Evolutionary conservation across 2,329 filamentous ascomycete genomes (phyloP), one percentile per base, ranked within the genome.

Genomic region (Fusarium solani-melongenae): DNA sequence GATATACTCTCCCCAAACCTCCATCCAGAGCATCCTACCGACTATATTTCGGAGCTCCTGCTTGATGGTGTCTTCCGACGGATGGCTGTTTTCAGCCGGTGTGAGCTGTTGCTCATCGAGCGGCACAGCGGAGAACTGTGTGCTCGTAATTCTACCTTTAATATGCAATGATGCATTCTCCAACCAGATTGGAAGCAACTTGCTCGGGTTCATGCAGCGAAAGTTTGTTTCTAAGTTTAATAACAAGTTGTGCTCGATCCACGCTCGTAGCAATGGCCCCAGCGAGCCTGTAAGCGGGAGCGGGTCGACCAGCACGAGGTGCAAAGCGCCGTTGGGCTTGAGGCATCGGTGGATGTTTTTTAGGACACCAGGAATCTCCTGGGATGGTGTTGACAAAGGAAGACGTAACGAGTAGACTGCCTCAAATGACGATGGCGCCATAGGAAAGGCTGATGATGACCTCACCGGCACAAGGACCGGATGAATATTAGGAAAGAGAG

Each of bases 251-350:
- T 88, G 84, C 29, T 92, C 89, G 2, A 93, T 83, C 92, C 92
- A 93, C 0, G 82, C 79, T 29, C 87, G 84, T 70, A 93, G 79
- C 3, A 83, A 81, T 0, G 89, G 89, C 0, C 92, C 92, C 22
- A 90, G 82, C 0, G 87, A 89, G 2, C 83, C 81, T 2, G 86
- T 81, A 1, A 87, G 81, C 0, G 92, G 92, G 12, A 88, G 83
- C 0, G 91, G 90, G 62, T 93, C 90, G 66, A 93, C 88, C 15
- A 93, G 81, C 0, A 87, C 86, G 9, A 93, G 81, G 68, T 91
- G 86, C 9, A 93, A 79, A 20, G 84, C 82, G 0, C 91, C 91
- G 0, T 86, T 86, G 1, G 87, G 85, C 5, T 85, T 82, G 2
- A 93, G 85, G n/a, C 88, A 86, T 24, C 87, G 86, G 75, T 89